Evolutionary conservation across 148 eudicot species (phyloP), one percentile per base, ranked within the genome.

Genomic region (Chenopodium album): DNA sequence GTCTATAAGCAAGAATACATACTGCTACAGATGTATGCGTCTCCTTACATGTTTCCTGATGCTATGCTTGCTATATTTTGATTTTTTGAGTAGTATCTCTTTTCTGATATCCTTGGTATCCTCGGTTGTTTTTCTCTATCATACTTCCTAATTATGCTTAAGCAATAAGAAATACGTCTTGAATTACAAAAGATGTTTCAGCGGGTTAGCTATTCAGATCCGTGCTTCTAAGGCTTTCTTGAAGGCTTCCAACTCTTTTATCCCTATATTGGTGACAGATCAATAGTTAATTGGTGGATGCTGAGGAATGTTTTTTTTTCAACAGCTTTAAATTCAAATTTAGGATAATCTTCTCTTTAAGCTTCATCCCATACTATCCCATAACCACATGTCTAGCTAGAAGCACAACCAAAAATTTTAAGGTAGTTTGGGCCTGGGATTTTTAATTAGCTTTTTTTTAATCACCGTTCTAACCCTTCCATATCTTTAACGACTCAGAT

Each of bases 201-300:
- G 20, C 44, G n/a, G 32, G 31, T 31, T 59, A 22, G 52, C 23
- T 84, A n/a, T 47, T 79, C 29, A 59, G 79, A 74, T 75, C 75
- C 72, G 56, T 59, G 79, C 71, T 69, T 66, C 54, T 67, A 41
- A 64, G 44, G 34, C 65, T 37, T 72, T 63, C 44, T 26, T 60
- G 41, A 60, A 70, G 73, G 73, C 23, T 7, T 34, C 47, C 20
- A 32, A 37, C 16, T 4, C 7, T 7, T 70, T 32, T 32, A 41
- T 41, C 17, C 4, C 9, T 11, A 32, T 34, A 13, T 71, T 37
- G 41, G 26, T 41, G 26, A 41, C 46, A 32, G 46, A 69, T 69
- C 20, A 14, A 34, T 32, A 31, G 34, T 14, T 71, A 41, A 37
- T 37, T 41, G 26, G 7, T 41, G 44, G 44, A 41, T 41, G 8